Percentiles rank a stretch among this genome's conserved stretches.
Evolutionary conservation across 108 stramenopile genomes (phyloP).

Genomic region (Nitzschia sp.): DNA sequence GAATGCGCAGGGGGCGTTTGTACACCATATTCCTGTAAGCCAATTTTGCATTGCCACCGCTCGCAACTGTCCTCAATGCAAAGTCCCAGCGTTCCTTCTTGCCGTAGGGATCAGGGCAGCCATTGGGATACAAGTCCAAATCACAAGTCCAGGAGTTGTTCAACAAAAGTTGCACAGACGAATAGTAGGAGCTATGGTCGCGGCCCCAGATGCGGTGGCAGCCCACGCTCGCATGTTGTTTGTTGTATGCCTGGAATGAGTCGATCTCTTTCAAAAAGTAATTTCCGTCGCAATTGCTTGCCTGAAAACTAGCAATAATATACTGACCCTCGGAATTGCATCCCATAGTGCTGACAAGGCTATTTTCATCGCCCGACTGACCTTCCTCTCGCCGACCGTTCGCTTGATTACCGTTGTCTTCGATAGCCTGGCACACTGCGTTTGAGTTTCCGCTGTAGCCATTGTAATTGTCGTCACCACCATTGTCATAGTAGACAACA

Average conservation of each 20-base stretch:
- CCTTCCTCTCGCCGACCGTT: neutral
- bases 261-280: conserved; percentile 21
- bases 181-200: conserved; percentile 2
- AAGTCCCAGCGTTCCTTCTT: conserved; percentile 22
- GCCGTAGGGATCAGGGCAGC: conserved; percentile 59
- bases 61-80: conserved; percentile 15
- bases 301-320: conserved; percentile 29
- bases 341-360: conserved; percentile 29
- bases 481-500: conserved; percentile 3
- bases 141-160: conserved; percentile 45
- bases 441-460: neutral
- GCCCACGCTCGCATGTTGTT: conserved; percentile 20
- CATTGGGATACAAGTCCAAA: conserved; percentile 41
- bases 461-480: conserved; percentile 13
- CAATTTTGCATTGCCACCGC: conserved; percentile 16
- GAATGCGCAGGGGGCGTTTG: conserved; percentile 19
- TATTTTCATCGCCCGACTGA: neutral
- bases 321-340: conserved; percentile 42
- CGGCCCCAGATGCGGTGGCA: conserved; percentile 27
- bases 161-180: conserved; percentile 10
- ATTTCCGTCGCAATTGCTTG: conserved; percentile 40
- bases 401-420: conserved; percentile 20
- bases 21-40: conserved; percentile 28
- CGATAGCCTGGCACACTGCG: neutral
- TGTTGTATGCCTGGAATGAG: conserved; percentile 31